phyloP scores from a whole-genome alignment of 768 basidiomycete genomes.

The Russula griseocarnosa region DNA sequence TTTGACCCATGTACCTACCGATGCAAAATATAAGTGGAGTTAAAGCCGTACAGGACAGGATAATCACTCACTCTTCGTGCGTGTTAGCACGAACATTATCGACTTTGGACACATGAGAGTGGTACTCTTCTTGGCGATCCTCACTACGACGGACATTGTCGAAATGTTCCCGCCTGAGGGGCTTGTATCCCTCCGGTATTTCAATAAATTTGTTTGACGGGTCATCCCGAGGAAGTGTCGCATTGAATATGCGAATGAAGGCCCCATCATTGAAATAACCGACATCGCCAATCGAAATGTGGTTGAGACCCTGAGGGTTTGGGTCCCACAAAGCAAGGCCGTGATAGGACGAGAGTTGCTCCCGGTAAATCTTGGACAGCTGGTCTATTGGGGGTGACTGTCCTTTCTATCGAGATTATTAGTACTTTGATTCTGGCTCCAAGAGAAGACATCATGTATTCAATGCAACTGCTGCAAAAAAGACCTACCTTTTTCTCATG shows the following conservation, averaged over 20 bases:
- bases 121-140: neutral
- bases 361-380: slow-evolving; percentile 16
- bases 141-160: neutral
- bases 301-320: slow-evolving; percentile 10
- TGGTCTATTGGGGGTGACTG: neutral
- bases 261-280: slow-evolving; percentile 23
- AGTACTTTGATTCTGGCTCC: no score
- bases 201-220: neutral
- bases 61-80: neutral
- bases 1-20: neutral
- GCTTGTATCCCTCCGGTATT: neutral
- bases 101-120: neutral
- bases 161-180: neutral
- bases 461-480: neutral
- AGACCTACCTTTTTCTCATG: slow-evolving; percentile 2
- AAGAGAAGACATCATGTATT: no score
- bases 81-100: neutral
- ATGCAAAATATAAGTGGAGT: neutral
- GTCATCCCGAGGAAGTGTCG: neutral
- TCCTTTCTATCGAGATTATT: no score
- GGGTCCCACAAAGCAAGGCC: slow-evolving; percentile 27
- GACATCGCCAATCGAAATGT: slow-evolving; percentile 27
- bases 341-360: slow-evolving; percentile 17
- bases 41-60: no score
- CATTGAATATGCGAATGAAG: slow-evolving; percentile 27